Percentiles rank a stretch among this genome's conserved stretches.
Conservation (phyloP, 169 alveolate species). For the Besnoitia besnoiti region DNA sequence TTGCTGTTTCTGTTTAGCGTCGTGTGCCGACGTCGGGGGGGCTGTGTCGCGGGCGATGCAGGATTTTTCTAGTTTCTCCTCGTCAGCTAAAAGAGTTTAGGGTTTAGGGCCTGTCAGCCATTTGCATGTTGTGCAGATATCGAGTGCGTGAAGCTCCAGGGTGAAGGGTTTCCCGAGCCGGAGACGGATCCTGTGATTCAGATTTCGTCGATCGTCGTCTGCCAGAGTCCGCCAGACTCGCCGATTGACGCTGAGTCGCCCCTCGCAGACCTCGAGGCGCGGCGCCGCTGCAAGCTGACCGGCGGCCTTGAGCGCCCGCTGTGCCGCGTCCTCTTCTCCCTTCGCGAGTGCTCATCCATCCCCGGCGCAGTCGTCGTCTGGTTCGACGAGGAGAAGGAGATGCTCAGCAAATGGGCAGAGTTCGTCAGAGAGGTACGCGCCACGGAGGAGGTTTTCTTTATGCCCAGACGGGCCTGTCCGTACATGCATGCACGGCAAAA, state of each 20-base stretch:
- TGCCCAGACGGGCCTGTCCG: not conserved
- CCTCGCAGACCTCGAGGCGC: not conserved
- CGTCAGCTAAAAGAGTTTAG: too few relatives aligned
- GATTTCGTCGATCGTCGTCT: conserved; percentile 90
- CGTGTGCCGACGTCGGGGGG: too few relatives aligned
- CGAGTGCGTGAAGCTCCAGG: conserved; percentile 88
- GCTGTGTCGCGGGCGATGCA: too few relatives aligned
- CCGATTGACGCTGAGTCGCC: not conserved
- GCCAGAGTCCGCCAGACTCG: conserved; percentile 17
- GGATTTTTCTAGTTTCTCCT: too few relatives aligned
- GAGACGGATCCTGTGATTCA: conserved; percentile 95
- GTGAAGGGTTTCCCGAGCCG: conserved; percentile 95
- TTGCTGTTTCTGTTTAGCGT: too few relatives aligned
- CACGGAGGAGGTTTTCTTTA: not conserved
- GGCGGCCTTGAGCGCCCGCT: conserved; percentile 79
- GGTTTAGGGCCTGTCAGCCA: not conserved
- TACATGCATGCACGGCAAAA: too few relatives aligned
- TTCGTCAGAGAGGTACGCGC: conserved; percentile 60
- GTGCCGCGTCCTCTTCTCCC: conserved; percentile 83
- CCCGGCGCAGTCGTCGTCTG: conserved; percentile 85
- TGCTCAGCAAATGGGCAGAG: conserved; percentile 72
- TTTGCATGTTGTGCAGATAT: conserved; percentile 73
- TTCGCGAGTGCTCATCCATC: conserved; percentile 85
- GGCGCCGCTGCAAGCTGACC: not conserved
- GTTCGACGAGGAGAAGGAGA: conserved; percentile 83